Evolutionary conservation across 129 eudicot species (phyloP), one percentile per base, ranked within the genome.

Genomic region (Flaveria linearis): DNA sequence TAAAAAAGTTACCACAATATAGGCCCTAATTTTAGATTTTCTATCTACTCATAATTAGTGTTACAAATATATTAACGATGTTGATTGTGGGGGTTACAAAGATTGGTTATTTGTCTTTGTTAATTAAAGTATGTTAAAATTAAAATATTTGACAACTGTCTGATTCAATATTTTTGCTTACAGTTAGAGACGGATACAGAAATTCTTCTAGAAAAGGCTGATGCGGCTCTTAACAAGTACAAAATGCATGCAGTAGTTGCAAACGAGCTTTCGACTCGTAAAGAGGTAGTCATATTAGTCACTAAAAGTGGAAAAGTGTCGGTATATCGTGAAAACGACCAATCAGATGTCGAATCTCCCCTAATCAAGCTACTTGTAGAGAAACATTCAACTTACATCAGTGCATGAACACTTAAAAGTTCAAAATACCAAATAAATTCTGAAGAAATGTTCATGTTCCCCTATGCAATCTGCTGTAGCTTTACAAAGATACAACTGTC

Each of bases 241-340:
- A 83, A 91, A 62, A 88, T 95, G 96, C 87, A 95, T 49, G 92
- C 89, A 17, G 99, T 95, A 23, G 94, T 95, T 17, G 99, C 98
- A 2, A 95, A 95, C 39, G 99, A 95, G 79, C 95, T 95, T 41
- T 78, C 76, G 14, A 91, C 92, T 17, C 99, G 96, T 67, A 91
- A 91, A 81, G 96, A 95, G 84, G 97, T 84, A 57, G 99, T 95
- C 23, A 82, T 78, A 42, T 84, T 95, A 36, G 96, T 95, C 73
- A 72, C 92, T 0, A 4, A 47, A 49, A 65, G 75, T 71, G 97
- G 77, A 76, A 86, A 86, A 7, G 78, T 79, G 16, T 56, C 81
- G 12, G 96, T 91, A 23, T 74, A 70, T 17, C 88, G 96, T 57
- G 96, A 89, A 79, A 89, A 76, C 58, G 75, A 84, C 41, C 70